A percentile compares a stretch with the other conserved stretches of the same genome.
Evolutionary conservation across 139 green algal genomes (phyloP).

Genomic region (Eudorina sp.): DNA sequence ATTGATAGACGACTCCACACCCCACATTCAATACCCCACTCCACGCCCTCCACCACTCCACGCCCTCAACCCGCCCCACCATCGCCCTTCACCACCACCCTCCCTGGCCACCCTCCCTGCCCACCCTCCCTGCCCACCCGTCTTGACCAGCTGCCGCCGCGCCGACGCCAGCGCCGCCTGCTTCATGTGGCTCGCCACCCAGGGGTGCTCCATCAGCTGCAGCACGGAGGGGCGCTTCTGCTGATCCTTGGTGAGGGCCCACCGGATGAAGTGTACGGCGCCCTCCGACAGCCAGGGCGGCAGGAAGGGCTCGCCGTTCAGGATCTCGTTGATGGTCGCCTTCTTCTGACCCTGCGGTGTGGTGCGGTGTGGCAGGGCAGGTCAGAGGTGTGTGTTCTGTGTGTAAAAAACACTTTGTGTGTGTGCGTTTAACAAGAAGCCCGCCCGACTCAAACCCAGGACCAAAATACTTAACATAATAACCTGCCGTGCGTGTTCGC

Average conservation of each 20-base stretch:
- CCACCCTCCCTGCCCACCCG: too few species aligned
- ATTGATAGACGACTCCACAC: too few species aligned
- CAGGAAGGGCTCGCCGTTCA: constrained; percentile 56
- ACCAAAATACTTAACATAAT: too few species aligned
- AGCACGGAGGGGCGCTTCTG: constrained; percentile 55
- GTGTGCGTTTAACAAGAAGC: too few species aligned
- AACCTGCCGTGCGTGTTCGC: too few species aligned
- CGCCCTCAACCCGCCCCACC: too few species aligned
- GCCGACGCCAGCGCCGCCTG: neutral
- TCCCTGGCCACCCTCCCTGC: neutral
- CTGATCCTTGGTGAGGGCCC: constrained; percentile 64
- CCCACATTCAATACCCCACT: too few species aligned
- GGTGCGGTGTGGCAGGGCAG: neutral
- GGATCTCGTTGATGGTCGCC: constrained; percentile 65
- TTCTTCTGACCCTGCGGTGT: constrained; percentile 65
- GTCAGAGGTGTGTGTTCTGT: neutral
- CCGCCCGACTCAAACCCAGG: too few species aligned
- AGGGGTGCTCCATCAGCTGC: constrained; percentile 66
- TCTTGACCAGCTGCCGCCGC: constrained; percentile 35
- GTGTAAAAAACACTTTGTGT: too few species aligned
- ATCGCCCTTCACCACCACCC: neutral
- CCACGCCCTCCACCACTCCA: too few species aligned
- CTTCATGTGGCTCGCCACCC: constrained; percentile 58
- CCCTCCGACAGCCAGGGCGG: constrained; percentile 59
- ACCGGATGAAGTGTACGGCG: constrained; percentile 60